Percentiles rank a stretch among this genome's conserved stretches.
These are phyloP conservation scores for Moricandia moricandioides DNA, from an alignment of 345 rosid species.

Conservation along the genomic window DNA sequence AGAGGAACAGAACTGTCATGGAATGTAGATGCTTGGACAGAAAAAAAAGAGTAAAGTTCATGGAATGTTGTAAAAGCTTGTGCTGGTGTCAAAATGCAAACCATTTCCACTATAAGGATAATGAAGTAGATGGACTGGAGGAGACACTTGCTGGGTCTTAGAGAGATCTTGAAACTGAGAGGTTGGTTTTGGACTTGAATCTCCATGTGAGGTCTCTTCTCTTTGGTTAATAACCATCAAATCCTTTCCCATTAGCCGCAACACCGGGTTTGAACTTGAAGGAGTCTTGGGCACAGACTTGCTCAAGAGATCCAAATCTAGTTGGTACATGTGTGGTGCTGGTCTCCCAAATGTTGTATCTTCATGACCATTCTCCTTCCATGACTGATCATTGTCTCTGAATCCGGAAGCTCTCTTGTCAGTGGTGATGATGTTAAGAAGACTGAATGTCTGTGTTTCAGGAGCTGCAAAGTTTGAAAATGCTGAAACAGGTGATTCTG, in stretches of 20 bases:
- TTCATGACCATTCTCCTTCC: constrained; percentile 56
- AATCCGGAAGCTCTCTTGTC: constrained; percentile 43
- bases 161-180: constrained; percentile 19
- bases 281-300: constrained; percentile 15
- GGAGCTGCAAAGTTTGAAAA: constrained; percentile 39
- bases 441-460: constrained; percentile 18
- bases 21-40: neutral
- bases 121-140: constrained; percentile 11
- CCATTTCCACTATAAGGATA: constrained; percentile 1
- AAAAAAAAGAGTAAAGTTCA: neutral
- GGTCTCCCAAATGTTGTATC: constrained; percentile 3
- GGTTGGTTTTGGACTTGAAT: constrained; percentile 6
- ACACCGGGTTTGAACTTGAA: constrained; percentile 66
- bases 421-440: constrained; percentile 17
- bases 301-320: constrained; percentile 7
- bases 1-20: neutral
- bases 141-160: constrained; percentile 3
- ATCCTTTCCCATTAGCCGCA: constrained; percentile 96
- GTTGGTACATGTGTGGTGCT: constrained; percentile 5
- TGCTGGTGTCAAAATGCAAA: neutral
- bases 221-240: constrained; percentile 85
- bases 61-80: constrained; percentile 25
- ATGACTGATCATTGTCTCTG: constrained; percentile 61
- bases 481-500: constrained; percentile 73
- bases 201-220: constrained; percentile 32